A percentile compares a stretch with the other conserved stretches of the same genome.
Evolutionary conservation across 139 green algal genomes (phyloP).

Genomic region (Micractinium sp.): DNA sequence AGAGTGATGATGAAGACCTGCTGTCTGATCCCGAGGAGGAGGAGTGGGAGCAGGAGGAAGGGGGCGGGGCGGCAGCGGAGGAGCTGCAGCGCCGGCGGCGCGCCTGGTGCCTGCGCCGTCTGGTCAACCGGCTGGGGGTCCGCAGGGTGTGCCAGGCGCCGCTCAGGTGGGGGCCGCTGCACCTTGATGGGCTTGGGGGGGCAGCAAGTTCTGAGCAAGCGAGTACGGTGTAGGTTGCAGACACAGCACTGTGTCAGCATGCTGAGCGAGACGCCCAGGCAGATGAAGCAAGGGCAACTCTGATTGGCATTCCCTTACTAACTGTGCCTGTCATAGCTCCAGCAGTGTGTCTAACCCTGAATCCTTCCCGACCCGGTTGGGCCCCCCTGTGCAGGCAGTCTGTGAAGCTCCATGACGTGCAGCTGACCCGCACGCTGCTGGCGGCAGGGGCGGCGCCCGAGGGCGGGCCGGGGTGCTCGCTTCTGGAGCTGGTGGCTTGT

Average conservation of each 20-base stretch:
- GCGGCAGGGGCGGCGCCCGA: not conserved
- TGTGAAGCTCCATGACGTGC: conserved; percentile 7
- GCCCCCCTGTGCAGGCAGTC: conserved; percentile 5
- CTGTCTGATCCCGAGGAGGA: not conserved
- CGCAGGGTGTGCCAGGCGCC: not conserved
- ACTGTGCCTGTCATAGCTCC: too few species aligned
- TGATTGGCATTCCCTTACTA: too few species aligned
- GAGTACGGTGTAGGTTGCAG: too few species aligned
- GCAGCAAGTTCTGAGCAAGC: too few species aligned
- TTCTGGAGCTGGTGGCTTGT: not conserved
- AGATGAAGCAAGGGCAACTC: too few species aligned
- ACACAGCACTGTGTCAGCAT: too few species aligned
- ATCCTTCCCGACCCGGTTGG: too few species aligned
- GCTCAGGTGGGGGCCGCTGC: not conserved
- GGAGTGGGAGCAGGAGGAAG: not conserved
- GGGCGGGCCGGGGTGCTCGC: not conserved
- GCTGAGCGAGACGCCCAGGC: too few species aligned
- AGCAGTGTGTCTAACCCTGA: too few species aligned
- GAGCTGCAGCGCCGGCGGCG: not conserved
- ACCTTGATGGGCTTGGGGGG: too few species aligned
- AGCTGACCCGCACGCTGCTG: not conserved
- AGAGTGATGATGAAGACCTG: not conserved
- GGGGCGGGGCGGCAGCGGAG: not conserved
- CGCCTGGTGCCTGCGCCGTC: not conserved
- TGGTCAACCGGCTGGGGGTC: not conserved